A percentile compares a stretch with the other conserved stretches of the same genome.
phyloP scores from a whole-genome alignment of 257 asterid species.

The Solanum virginianum region DNA sequence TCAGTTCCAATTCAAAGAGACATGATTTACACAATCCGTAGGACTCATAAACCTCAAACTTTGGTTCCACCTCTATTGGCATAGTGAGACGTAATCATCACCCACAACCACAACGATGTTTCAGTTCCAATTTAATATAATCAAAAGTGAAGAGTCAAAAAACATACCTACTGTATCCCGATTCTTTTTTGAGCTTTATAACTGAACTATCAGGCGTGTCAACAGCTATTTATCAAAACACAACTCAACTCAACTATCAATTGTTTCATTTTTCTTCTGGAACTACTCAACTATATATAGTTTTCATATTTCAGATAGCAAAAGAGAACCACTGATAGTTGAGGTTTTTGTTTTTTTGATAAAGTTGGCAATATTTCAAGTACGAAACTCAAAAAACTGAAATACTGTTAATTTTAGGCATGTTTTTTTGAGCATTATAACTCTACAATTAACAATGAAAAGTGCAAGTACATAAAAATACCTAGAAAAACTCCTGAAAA shows the following conservation, averaged over 20 bases:
- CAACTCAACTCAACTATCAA: neutral
- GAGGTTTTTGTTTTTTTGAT: neutral
- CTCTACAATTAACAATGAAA: neutral
- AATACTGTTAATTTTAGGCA: no score
- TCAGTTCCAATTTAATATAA: neutral
- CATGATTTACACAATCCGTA: no score
- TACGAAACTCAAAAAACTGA: neutral
- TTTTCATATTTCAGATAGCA: neutral
- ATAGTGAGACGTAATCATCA: neutral
- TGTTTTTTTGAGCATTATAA: neutral
- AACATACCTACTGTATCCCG: no score
- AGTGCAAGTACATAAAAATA: slow-evolving; percentile 3
- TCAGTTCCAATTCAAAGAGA: no score
- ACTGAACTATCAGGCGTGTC: neutral
- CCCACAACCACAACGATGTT: neutral
- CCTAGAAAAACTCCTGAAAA: slow-evolving; percentile 31
- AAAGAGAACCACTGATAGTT: neutral
- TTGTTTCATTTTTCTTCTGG: neutral
- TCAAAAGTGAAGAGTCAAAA: neutral
- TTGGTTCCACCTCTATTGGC: neutral
- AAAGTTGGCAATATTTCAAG: neutral
- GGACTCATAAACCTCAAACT: neutral
- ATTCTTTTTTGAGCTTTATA: neutral
- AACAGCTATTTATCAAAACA: fast-evolving
- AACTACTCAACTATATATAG: no score